Base-by-base conservation (phyloP, 2,329 filamentous ascomycete genomes). In the Colletotrichum sp. region DNA sequence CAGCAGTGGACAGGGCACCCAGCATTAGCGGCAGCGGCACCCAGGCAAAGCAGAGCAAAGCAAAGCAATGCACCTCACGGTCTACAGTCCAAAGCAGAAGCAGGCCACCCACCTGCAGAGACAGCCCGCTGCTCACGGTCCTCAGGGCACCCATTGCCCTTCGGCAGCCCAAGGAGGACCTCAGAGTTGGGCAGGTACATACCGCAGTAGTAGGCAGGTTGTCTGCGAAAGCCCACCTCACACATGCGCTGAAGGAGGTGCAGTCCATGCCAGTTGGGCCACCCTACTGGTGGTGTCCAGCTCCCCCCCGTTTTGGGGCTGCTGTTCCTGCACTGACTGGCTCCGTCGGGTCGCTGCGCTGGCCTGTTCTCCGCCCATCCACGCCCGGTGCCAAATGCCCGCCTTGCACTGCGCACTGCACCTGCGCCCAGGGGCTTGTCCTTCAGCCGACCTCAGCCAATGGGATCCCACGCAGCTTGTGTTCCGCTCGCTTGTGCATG, bases 251-350 rank as follows among this genome's bases (percentile, higher is more conserved):
- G 38, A 43, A 43, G 18, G 38, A 47, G 18, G 61, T 31, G n/a
- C 24, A 43, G 63, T 31, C n/a, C 64, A 36, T 27, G 57, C 15
- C 59, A 51, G 29, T 63, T 43, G 58, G 47, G 47, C 68, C 47
- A 47, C 3, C 24, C 24, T 27, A 21, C n/a, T 47, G 43, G 11
- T 47, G 43, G 43, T 21, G 43, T 47, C 43, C 43, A 47, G 59
- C 8, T 64, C 24, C 24, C 31, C 43, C 70, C 58, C 66, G 69
- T 72, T 74, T 74, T 51, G 72, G 58, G 69, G 64, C 51, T 63
- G 69, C 65, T 68, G 69, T 65, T 73, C 69, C 70, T 72, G 69
- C 70, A 72, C 72, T 73, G 72, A 64, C 69, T 69, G 63, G 71
- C 71, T 63, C 61, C 18, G 55, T 57, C 18, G 51, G 69, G 72